Percentiles rank a stretch among this genome's conserved stretches.
Conservation (phyloP, 768 basidiomycete genomes). For the Rossbeevera mucosa region DNA sequence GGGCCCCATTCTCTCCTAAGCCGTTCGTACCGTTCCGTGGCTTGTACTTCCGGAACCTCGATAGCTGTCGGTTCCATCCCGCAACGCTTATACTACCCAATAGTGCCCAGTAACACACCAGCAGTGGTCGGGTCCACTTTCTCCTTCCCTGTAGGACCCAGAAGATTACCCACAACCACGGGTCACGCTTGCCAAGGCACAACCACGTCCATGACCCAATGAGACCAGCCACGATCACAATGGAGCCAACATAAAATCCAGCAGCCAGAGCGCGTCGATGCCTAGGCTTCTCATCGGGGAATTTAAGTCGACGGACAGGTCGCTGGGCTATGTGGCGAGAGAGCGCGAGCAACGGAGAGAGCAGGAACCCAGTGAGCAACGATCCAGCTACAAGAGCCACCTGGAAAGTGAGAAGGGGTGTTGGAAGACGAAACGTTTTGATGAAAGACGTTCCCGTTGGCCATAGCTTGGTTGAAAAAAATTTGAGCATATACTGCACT, state of each 20-base stretch:
- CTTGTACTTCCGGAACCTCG: slow-evolving; percentile 66
- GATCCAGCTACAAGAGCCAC: slow-evolving; percentile 90
- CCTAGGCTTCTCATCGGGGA: slow-evolving; percentile 76
- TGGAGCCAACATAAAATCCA: slow-evolving; percentile 75
- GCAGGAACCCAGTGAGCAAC: slow-evolving; percentile 85
- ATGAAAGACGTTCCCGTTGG: slow-evolving; percentile 76
- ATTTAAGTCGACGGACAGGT: slow-evolving; percentile 74
- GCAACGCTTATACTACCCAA: slow-evolving; percentile 82
- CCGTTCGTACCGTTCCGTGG: slow-evolving; percentile 37
- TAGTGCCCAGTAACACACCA: slow-evolving; percentile 82
- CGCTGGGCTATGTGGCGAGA: slow-evolving; percentile 89
- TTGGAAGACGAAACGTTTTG: slow-evolving; percentile 89
- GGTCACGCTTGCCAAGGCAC: slow-evolving; percentile 76
- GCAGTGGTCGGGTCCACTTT: slow-evolving; percentile 72
- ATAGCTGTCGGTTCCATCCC: slow-evolving; percentile 91
- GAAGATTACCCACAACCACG: slow-evolving; percentile 81
- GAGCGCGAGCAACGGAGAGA: slow-evolving; percentile 89
- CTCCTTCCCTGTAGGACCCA: slow-evolving; percentile 73
- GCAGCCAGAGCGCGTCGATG: slow-evolving; percentile 81
- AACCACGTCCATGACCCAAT: slow-evolving; percentile 93
- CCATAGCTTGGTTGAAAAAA: slow-evolving; percentile 53
- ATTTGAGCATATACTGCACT: background rate
- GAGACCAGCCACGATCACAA: slow-evolving; percentile 72
- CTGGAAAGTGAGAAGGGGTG: slow-evolving; percentile 88
- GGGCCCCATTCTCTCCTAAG: slow-evolving; percentile 34